phyloP scores from a whole-genome alignment of 306 rosid genomes.

The Vachellia pachyceras region DNA sequence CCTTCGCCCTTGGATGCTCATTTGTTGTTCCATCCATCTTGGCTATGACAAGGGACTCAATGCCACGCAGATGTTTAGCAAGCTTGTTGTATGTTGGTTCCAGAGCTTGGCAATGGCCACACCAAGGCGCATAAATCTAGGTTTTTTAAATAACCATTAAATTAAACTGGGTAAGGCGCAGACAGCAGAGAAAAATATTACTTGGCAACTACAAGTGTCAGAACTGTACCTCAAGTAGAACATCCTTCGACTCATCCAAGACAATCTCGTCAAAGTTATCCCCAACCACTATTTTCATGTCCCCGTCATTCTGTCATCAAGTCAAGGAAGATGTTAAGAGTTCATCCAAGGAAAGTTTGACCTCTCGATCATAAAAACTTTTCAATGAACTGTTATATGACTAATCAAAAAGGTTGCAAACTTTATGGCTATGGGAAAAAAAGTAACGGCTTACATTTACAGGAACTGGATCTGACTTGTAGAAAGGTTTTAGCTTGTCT shows the following conservation, averaged over 20 bases:
- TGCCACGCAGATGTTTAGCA: constrained; percentile 80
- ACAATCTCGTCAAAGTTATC: constrained; percentile 87
- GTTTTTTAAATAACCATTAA: not conserved
- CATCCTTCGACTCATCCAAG: constrained; percentile 95
- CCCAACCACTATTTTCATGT: constrained; percentile 93
- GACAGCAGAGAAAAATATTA: constrained; percentile 1
- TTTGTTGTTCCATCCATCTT: constrained; percentile 99
- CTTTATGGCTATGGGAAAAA: constrained; percentile 9
- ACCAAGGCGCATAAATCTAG: constrained; percentile 99
- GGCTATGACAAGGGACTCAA: constrained; percentile 92
- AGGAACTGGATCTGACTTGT: constrained; percentile 91
- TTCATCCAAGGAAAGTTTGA: not conserved
- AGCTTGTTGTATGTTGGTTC: constrained; percentile 97
- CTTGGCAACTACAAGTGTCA: constrained; percentile 20
- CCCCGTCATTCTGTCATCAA: constrained; percentile 70
- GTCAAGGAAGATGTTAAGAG: not conserved
- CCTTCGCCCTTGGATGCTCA: constrained; percentile 99
- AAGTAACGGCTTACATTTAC: constrained; percentile 64
- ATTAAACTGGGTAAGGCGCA: constrained; percentile 31
- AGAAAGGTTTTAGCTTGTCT: constrained; percentile 92
- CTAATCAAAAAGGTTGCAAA: not conserved
- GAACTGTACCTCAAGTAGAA: constrained; percentile 85
- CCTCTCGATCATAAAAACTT: not conserved
- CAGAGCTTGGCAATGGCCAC: constrained; percentile 97
- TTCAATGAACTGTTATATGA: not conserved